These are phyloP conservation scores for Forsythia suspensa DNA, from an alignment of 257 asterid species.

Conservation along the genomic window DNA sequence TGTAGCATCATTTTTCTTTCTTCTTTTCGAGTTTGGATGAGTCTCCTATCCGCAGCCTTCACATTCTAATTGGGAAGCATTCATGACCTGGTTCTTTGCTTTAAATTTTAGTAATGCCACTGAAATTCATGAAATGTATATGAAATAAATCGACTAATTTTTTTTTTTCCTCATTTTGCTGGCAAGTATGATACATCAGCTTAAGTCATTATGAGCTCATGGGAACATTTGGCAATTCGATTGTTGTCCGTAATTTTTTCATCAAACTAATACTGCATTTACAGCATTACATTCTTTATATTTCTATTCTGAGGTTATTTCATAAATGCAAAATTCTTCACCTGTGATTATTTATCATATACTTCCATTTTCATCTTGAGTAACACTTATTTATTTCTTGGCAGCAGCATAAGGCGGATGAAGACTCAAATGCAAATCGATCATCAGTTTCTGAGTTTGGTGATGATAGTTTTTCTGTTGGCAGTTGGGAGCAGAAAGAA, in stretches of 20 bases:
- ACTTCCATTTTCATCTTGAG: not conserved
- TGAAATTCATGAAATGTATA: not conserved
- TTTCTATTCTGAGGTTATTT: not conserved
- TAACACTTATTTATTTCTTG: slow-evolving; percentile 17
- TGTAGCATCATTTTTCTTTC: not conserved
- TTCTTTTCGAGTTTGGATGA: not conserved
- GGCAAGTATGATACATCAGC: not conserved
- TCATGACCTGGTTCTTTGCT: not conserved
- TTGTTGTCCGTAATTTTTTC: not conserved
- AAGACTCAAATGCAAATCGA: slow-evolving; percentile 51
- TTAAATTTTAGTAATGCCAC: not conserved
- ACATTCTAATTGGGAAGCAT: not conserved
- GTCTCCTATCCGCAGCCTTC: not conserved
- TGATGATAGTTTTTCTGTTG: slow-evolving; percentile 83
- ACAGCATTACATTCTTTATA: not conserved
- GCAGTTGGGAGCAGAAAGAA: slow-evolving; percentile 85
- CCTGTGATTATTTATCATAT: not conserved
- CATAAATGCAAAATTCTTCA: not conserved
- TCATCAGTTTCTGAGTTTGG: slow-evolving; percentile 85
- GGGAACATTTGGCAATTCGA: not conserved
- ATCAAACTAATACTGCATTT: not conserved
- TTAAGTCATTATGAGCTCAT: not conserved
- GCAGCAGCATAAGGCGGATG: slow-evolving; percentile 74
- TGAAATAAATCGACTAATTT: not conserved
- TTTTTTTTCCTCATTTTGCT: not conserved